Evolutionary conservation across 2,329 filamentous ascomycete species (phyloP).

Genomic region (Fusarium sororula): DNA sequence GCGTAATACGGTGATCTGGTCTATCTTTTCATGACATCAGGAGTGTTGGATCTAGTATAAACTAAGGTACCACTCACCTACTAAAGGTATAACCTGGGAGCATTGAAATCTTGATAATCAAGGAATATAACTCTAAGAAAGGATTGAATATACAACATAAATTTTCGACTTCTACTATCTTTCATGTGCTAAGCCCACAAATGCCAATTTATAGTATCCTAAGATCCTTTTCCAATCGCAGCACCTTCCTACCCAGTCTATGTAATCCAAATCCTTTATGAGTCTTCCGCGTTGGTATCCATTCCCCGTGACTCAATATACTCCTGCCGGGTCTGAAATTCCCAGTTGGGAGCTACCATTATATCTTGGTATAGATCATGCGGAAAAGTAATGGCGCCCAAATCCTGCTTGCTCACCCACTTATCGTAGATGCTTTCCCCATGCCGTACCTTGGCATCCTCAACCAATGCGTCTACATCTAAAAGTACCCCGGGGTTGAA

Average conservation of each 20-base stretch:
- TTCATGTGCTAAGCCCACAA: rapidly evolving
- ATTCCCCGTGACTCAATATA: background rate
- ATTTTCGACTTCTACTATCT: background rate
- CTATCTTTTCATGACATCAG: background rate
- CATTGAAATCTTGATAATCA: background rate
- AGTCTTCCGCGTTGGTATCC: rapidly evolving
- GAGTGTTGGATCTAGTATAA: too few species aligned
- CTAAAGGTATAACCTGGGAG: background rate
- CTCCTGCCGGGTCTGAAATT: background rate
- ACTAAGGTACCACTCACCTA: background rate
- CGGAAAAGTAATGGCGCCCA: too few species aligned
- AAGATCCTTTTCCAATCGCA: background rate
- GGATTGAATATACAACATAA: background rate
- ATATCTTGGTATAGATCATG: background rate
- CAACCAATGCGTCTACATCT: background rate
- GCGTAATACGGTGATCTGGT: background rate
- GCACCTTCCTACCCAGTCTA: background rate
- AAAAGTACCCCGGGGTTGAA: background rate
- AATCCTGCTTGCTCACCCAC: background rate
- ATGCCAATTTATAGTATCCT: background rate
- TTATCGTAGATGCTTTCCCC: background rate
- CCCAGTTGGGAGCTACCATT: background rate
- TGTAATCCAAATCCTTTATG: rapidly evolving
- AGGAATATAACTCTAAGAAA: background rate
- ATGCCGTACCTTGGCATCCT: background rate